Evolutionary conservation across 2,329 filamentous ascomycete genomes (phyloP), one percentile per base, ranked within the genome.

Genomic region (Incumbomyces lentus): DNA sequence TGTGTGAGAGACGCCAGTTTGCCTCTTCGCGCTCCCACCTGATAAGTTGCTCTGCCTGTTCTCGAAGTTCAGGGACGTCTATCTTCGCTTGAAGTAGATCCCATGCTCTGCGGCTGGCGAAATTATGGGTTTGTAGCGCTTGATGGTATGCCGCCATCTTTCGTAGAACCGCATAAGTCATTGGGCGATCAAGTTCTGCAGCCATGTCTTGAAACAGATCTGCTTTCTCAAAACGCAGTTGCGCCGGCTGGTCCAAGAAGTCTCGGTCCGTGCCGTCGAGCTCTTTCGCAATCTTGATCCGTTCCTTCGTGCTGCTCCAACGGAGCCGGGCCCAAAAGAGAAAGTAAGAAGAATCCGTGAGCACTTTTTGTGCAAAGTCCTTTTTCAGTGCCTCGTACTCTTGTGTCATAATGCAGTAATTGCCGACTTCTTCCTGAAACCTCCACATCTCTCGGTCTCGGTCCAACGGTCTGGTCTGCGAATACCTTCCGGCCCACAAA

Each of bases 141-240:
- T 61, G 59, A 14, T 61, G 58, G 51, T 65, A 70, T 1, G 64
- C 63, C 1, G 62, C 57, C 47, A 68, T 68, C 18, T 56, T 58
- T 48, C 63, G 58, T 49, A 69, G 54, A 30, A 63, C 58, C 12
- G 55, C 54, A 34, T 53, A 30, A 22, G 45, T 54, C 40, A 69
- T 65, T 8, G 67, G 63, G 2, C 65, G 64, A 7, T 52, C 54
- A 11, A 69, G 56, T 18, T 62, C 50, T 6, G 52, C 53, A 1
- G 67, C 67, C 47, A 62, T 61, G n/a, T 60, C 55, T 38, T 58
- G 52, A 51, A 66, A 69, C 52, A 58, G 67, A 2, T 51, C 49
- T 12, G 13, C 34, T 22, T 45, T 45, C 22, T 37, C 42, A 7
- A 13, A n/a, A 17, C 40, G 32, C 13, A 36, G 13, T 14, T 34